Evolutionary conservation across 345 rosid species (phyloP).

Genomic region (Litchi chinensis): DNA sequence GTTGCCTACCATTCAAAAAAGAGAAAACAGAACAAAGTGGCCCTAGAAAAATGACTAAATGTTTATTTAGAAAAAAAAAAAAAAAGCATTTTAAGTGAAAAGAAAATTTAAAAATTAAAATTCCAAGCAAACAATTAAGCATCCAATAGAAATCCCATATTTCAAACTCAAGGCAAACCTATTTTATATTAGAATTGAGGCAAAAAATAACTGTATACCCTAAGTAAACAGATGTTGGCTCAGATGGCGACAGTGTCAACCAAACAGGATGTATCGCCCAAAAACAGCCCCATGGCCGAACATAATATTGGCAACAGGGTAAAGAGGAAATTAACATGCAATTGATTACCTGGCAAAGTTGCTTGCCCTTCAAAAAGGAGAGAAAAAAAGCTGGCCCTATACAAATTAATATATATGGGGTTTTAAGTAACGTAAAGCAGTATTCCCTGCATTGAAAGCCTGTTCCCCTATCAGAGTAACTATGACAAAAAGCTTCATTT

Average conservation of each 20-base stretch:
- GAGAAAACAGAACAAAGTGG: not conserved
- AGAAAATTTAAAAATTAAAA: no score
- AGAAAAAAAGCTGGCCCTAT: not conserved
- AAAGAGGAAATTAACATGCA: constrained; percentile 41
- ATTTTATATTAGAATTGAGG: not conserved
- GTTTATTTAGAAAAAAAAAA: no score
- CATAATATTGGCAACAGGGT: constrained; percentile 55
- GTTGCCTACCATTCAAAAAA: constrained; percentile 28
- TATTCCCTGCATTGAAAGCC: not conserved
- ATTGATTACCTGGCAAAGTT: constrained; percentile 53
- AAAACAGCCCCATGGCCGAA: constrained; percentile 19
- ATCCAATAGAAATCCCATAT: not conserved
- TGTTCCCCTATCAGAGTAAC: constrained; percentile 74
- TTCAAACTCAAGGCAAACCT: not conserved
- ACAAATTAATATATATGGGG: not conserved
- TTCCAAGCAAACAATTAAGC: no score
- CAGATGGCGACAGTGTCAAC: constrained; percentile 10
- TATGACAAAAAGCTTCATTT: constrained; percentile 76
- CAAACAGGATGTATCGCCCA: constrained; percentile 10
- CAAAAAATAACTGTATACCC: not conserved
- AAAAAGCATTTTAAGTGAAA: no score
- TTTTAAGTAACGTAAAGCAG: not conserved
- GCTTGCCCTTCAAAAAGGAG: constrained; percentile 18
- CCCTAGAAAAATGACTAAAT: not conserved
- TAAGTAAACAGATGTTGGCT: constrained; percentile 7